Percentiles rank a stretch among this genome's conserved stretches.
These are phyloP conservation scores for Sarocladium kiliense DNA, from an alignment of 2,329 filamentous ascomycete genomes.

Conservation along the genomic window DNA sequence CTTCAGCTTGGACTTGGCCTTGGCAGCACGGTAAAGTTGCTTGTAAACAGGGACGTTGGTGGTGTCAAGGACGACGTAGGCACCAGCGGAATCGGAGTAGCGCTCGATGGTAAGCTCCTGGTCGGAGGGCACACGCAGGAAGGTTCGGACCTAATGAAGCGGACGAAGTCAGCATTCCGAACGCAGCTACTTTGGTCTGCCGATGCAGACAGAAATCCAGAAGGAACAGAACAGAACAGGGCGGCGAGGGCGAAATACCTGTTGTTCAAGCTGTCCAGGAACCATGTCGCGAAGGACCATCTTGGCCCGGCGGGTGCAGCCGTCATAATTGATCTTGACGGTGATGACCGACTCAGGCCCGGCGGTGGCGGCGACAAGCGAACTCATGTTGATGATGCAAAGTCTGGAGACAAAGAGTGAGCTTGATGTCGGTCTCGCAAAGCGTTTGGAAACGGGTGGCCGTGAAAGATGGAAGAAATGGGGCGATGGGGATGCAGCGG, in stretches of 20 bases:
- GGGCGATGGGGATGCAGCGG: not conserved
- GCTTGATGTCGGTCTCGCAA: constrained; percentile 12
- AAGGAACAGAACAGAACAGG: not conserved
- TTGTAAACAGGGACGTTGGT: constrained; percentile 84
- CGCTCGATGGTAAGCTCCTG: constrained; percentile 67
- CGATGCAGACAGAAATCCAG: not conserved
- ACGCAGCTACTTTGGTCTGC: not conserved
- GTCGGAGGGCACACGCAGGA: constrained; percentile 28
- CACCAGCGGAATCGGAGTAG: constrained; percentile 86
- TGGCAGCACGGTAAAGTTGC: constrained; percentile 92
- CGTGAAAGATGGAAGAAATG: not conserved
- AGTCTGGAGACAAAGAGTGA: constrained; percentile 20
- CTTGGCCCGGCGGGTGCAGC: constrained; percentile 77
- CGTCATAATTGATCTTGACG: constrained; percentile 78
- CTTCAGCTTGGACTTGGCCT: constrained; percentile 96
- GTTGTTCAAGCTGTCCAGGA: constrained; percentile 67
- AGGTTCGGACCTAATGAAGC: constrained; percentile 27
- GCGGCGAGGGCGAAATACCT: constrained; percentile 51
- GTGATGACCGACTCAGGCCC: constrained; percentile 51
- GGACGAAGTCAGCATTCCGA: constrained; percentile 12
- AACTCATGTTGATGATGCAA: constrained; percentile 9
- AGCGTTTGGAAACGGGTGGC: not conserved
- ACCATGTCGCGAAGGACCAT: constrained; percentile 81
- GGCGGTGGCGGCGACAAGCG: constrained; percentile 8
- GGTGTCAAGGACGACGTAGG: constrained; percentile 74